These are phyloP conservation scores for Cryptococcus sp. DNA, from an alignment of 1,284 basidiomycete genomes.

Conservation along the genomic window DNA sequence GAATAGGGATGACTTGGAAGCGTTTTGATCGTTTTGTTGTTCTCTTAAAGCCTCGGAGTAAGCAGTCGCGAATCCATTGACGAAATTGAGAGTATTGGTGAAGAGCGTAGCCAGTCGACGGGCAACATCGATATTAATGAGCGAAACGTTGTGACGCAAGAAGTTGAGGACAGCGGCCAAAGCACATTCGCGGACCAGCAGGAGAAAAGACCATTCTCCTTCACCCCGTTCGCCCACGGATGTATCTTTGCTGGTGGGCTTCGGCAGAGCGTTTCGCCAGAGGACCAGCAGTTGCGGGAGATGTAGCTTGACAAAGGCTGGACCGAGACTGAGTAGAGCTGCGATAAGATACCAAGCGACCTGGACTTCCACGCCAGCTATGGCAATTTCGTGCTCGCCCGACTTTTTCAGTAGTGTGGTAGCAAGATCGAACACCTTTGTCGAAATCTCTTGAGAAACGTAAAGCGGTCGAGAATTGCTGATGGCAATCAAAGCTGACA, in stretches of 20 bases:
- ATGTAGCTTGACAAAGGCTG: constrained; percentile 87
- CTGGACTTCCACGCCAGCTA: constrained; percentile 82
- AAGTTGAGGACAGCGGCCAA: constrained; percentile 85
- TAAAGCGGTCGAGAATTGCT: constrained; percentile 86
- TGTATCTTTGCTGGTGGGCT: constrained; percentile 83
- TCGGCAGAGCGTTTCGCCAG: constrained; percentile 95
- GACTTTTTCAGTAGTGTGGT: constrained; percentile 84
- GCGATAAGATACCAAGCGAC: constrained; percentile 92
- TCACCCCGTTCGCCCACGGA: constrained; percentile 61
- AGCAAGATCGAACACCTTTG: constrained; percentile 86
- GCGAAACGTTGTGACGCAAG: constrained; percentile 68
- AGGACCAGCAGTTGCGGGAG: constrained; percentile 87
- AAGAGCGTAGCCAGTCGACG: constrained; percentile 80
- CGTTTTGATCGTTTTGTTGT: constrained; percentile 39
- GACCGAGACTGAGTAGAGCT: constrained; percentile 86
- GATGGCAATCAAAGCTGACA: constrained; percentile 79
- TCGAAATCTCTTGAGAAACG: constrained; percentile 86
- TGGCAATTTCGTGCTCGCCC: constrained; percentile 79
- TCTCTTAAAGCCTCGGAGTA: constrained; percentile 47
- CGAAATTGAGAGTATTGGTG: constrained; percentile 84
- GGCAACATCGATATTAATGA: constrained; percentile 87
- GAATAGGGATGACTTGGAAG: constrained; percentile 42
- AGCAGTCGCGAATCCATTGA: constrained; percentile 56
- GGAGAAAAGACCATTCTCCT: constrained; percentile 84
- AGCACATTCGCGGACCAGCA: constrained; percentile 87